Base-by-base conservation (phyloP, 2,329 filamentous ascomycete species). In the Ascochyta clinopodiicola region DNA sequence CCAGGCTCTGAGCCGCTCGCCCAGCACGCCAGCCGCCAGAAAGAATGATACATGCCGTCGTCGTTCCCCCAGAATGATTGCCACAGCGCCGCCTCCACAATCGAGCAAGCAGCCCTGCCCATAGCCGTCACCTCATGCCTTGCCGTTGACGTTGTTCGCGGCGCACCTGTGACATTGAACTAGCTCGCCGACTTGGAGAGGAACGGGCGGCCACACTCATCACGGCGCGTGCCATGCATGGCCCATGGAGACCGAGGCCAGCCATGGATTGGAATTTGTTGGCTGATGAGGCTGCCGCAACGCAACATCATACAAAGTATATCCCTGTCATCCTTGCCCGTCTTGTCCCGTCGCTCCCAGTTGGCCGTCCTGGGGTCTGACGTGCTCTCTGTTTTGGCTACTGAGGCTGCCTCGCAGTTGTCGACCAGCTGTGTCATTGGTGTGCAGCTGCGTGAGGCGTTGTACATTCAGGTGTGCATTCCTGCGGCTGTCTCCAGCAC, bases 381-480 rank as follows among this genome's bases (percentile, higher is more conserved):
- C 66, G 65, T 69, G 70, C 68, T 62, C 57, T 59, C 48, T 50
- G 66, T 70, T 67, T 68, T 63, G 66, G 63, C 58, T 43, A 56
- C 59, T 65, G 62, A 64, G 63, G 58, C 63, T 64, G 43, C 43
- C 38, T 57, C 57, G 50, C 49, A 58, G 44, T 29, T 35, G 43
- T 44, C 56, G 43, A 35, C 54, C 37, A 52, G 37, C 47, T 29
- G 40, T 59, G 60, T 52, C 57, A 60, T 64, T 64, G 64, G 56
- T 55, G 66, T 58, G 42, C 43, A 43, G 45, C 48, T 37, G 35
- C 61, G 58, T 61, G 60, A 17, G 17, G 17, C 17, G 17, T 17
- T 17, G 17, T 17, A 17, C 17, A 17, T 17, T 2, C 17, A 17
- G 17, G 17, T 38, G 27, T 40, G 25, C 46, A 46, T 43, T 53